A percentile compares a stretch with the other conserved stretches of the same genome.
phyloP scores from a whole-genome alignment of 2,329 filamentous ascomycete genomes.

The Rutstroemia sp. region DNA sequence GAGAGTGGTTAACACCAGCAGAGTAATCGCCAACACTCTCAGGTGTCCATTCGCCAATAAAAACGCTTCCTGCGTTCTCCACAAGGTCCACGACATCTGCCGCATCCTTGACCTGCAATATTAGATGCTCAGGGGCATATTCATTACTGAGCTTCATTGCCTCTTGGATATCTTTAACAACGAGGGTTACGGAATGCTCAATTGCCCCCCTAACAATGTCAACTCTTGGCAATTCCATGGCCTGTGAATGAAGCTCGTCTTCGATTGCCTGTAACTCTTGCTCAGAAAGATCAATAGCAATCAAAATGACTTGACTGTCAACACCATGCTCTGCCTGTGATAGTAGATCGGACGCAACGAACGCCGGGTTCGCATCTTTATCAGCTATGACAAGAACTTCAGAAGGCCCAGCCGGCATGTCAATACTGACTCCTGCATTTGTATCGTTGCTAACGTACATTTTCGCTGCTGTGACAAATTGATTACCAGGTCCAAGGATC shows the following conservation, averaged over 20 bases:
- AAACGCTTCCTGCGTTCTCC: constrained; percentile 91
- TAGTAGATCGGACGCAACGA: constrained; percentile 89
- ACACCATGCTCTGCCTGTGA: constrained; percentile 96
- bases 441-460: constrained; percentile 98
- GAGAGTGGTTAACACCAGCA: constrained; percentile 92
- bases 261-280: constrained; percentile 74
- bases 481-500: constrained; percentile 94
- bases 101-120: constrained; percentile 78
- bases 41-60: constrained; percentile 92
- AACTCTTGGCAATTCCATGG: constrained; percentile 77
- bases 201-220: constrained; percentile 91
- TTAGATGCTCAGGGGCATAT: constrained; percentile 94
- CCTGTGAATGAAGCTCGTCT: constrained; percentile 82
- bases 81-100: constrained; percentile 69
- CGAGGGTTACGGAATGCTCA: constrained; percentile 81
- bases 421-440: constrained; percentile 88
- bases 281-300: constrained; percentile 74
- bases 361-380: constrained; percentile 78
- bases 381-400: constrained; percentile 97
- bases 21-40: constrained; percentile 98
- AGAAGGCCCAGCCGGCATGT: constrained; percentile 96
- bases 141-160: constrained; percentile 81
- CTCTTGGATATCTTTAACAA: constrained; percentile 62
- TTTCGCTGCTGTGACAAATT: constrained; percentile 97
- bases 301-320: constrained; percentile 89